Conservation (phyloP, 495 filamentous ascomycete genomes). For the Chaetomidium leptoderma region DNA sequence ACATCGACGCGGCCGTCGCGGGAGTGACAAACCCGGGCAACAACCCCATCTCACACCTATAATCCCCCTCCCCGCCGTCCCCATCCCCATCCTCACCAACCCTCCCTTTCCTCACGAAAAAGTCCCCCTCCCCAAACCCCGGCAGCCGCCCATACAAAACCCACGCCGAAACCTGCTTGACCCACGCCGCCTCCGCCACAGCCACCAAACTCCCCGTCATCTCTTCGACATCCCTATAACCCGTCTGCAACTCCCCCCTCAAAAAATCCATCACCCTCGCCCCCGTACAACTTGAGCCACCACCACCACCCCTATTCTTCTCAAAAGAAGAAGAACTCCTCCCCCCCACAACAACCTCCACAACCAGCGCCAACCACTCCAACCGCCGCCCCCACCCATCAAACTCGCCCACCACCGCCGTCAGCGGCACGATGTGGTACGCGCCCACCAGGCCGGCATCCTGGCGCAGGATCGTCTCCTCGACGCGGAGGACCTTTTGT, state of each 20-base stretch:
- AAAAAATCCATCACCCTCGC: slow-evolving; percentile 72
- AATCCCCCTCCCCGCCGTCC: slow-evolving; percentile 29
- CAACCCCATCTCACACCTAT: slow-evolving; percentile 41
- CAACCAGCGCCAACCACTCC: slow-evolving; percentile 79
- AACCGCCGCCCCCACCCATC: slow-evolving; percentile 75
- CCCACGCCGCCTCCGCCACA: slow-evolving; percentile 83
- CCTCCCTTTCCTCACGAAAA: slow-evolving; percentile 58
- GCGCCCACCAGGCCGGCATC: slow-evolving; percentile 74
- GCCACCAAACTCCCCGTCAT: slow-evolving; percentile 63
- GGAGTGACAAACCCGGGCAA: slow-evolving; percentile 74
- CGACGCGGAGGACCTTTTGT: slow-evolving; percentile 76
- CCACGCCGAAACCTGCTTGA: slow-evolving; percentile 86
- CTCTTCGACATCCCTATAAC: slow-evolving; percentile 78
- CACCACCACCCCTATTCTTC: slow-evolving; percentile 17
- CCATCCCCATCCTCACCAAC: slow-evolving; percentile 19
- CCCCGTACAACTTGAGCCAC: slow-evolving; percentile 42
- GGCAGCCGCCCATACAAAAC: slow-evolving; percentile 82
- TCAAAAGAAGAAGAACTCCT: too few species aligned
- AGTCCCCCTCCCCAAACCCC: slow-evolving; percentile 66
- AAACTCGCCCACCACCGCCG: slow-evolving; percentile 77
- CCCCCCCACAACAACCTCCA: slow-evolving; percentile 51
- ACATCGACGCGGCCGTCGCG: slow-evolving; percentile 71
- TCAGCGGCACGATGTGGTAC: slow-evolving; percentile 87
- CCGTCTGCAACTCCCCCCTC: slow-evolving; percentile 72
- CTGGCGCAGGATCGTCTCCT: slow-evolving; percentile 65